These are phyloP conservation scores for Neonothopanus nambi DNA, from an alignment of 1,284 basidiomycete species.

Conservation along the genomic window DNA sequence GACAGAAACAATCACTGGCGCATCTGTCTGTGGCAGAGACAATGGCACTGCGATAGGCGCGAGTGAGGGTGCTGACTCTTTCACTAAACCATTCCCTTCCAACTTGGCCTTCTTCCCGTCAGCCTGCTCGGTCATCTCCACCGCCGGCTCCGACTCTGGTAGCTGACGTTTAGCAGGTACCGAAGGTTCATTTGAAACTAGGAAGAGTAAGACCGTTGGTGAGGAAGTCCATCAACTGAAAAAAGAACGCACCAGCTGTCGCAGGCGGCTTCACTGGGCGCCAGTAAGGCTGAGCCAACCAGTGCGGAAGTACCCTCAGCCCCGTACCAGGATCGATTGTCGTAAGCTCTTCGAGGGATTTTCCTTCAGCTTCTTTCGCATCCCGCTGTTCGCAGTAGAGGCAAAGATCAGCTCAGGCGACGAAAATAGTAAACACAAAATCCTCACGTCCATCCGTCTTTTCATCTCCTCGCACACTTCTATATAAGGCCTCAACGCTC, in stretches of 20 bases:
- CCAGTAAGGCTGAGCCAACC: constrained; percentile 87
- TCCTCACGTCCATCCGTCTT: constrained; percentile 61
- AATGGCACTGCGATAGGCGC: too few species aligned
- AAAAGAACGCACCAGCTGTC: neutral
- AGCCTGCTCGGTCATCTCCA: neutral
- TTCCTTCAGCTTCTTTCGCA: constrained; percentile 38
- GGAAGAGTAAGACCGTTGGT: too few species aligned
- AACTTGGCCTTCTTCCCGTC: constrained; percentile 5
- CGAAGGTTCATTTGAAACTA: neutral
- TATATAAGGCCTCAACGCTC: constrained; percentile 55
- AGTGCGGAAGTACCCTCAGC: constrained; percentile 71
- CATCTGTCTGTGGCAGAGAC: too few species aligned
- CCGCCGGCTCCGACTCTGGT: neutral
- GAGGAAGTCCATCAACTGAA: neutral
- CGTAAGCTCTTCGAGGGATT: constrained; percentile 45
- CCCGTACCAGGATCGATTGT: constrained; percentile 51
- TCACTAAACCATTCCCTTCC: neutral
- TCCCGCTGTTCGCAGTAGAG: constrained; percentile 41
- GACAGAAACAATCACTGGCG: too few species aligned
- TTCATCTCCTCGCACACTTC: constrained; percentile 70
- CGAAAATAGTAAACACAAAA: neutral
- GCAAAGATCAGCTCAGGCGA: constrained; percentile 6
- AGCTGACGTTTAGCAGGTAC: constrained; percentile 4
- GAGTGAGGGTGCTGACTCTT: too few species aligned
- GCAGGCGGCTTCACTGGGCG: constrained; percentile 38